phyloP scores from a whole-genome alignment of 257 asterid species.

The Marsdenia floribunda region DNA sequence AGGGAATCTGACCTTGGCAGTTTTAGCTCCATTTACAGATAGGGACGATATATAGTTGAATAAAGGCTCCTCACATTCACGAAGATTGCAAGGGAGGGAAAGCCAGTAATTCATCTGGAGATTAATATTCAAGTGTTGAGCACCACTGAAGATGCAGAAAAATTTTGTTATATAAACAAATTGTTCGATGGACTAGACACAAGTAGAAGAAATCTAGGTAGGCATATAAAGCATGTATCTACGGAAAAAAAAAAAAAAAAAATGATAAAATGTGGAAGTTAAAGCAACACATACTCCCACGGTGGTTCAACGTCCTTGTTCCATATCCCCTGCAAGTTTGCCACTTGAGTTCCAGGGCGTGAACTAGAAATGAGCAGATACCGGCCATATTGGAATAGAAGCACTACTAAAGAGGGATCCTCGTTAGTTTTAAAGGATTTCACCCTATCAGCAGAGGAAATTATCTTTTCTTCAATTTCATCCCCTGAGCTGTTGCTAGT shows the following conservation, averaged over 20 bases:
- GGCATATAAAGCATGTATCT: background rate
- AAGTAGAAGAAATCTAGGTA: background rate
- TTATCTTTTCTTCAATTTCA: conserved; percentile 9
- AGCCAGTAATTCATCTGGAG: conserved; percentile 92
- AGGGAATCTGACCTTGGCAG: conserved; percentile 50
- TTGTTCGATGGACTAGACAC: background rate
- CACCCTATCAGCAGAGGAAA: conserved; percentile 52
- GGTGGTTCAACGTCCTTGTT: conserved; percentile 50
- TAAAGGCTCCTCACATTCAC: conserved; percentile 75
- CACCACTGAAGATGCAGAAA: conserved; percentile 40
- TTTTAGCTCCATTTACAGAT: conserved; percentile 55
- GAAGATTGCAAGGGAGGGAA: conserved; percentile 66
- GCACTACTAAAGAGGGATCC: conserved; percentile 73
- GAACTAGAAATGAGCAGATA: conserved; percentile 70
- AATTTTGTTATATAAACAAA: conserved; percentile 1
- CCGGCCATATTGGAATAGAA: conserved; percentile 75
- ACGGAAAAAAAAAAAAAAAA: too few relatives aligned
- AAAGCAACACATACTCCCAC: conserved; percentile 61
- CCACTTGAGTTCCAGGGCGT: conserved; percentile 67
- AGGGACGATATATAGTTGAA: conserved; percentile 57
- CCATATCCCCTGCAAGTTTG: conserved; percentile 89
- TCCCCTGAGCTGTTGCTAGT: conserved; percentile 12
- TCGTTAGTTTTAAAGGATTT: conserved; percentile 53
- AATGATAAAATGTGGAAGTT: background rate
- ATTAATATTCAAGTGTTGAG: conserved; percentile 81